A percentile compares a stretch with the other conserved stretches of the same genome.
Evolutionary conservation across 768 basidiomycete genomes (phyloP).

Genomic region (Coprinopsis strossmayeri): DNA sequence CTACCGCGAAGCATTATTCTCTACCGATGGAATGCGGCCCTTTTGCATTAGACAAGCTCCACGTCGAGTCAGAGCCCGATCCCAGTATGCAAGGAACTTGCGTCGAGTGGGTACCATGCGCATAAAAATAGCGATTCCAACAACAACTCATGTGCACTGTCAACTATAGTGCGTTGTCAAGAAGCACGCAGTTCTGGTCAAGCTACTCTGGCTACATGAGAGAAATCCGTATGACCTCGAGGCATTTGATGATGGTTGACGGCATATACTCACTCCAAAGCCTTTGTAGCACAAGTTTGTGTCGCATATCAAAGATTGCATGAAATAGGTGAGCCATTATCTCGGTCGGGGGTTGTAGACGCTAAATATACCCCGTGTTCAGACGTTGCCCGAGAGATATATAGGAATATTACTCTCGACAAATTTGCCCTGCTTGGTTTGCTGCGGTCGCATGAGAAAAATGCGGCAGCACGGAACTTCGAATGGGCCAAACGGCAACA

Average conservation of each 20-base stretch:
- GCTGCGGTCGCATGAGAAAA: constrained; percentile 39
- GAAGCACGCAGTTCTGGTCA: constrained; percentile 81
- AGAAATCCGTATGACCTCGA: constrained; percentile 54
- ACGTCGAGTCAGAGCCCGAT: constrained; percentile 11
- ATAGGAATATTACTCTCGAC: constrained; percentile 58
- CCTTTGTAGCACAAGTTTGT: constrained; percentile 60
- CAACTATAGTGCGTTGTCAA: constrained; percentile 54
- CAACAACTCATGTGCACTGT: background rate
- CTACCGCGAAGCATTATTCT: constrained; percentile 62
- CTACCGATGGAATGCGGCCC: constrained; percentile 58
- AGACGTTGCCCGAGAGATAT: constrained; percentile 30
- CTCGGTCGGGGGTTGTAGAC: background rate
- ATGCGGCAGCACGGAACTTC: constrained; percentile 14
- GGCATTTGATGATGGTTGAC: constrained; percentile 10
- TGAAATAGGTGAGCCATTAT: constrained; percentile 51
- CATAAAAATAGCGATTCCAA: background rate
- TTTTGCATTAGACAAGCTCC: constrained; percentile 21
- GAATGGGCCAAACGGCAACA: constrained; percentile 7
- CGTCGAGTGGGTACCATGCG: constrained; percentile 25
- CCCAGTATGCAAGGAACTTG: constrained; percentile 17
- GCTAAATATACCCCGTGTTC: no score
- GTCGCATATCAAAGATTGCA: constrained; percentile 68
- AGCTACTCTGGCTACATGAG: constrained; percentile 81
- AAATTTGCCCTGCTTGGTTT: constrained; percentile 43
- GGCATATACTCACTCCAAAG: constrained; percentile 4